phyloP scores from a whole-genome alignment of 345 rosid species.

The Corchorus capsularis region DNA sequence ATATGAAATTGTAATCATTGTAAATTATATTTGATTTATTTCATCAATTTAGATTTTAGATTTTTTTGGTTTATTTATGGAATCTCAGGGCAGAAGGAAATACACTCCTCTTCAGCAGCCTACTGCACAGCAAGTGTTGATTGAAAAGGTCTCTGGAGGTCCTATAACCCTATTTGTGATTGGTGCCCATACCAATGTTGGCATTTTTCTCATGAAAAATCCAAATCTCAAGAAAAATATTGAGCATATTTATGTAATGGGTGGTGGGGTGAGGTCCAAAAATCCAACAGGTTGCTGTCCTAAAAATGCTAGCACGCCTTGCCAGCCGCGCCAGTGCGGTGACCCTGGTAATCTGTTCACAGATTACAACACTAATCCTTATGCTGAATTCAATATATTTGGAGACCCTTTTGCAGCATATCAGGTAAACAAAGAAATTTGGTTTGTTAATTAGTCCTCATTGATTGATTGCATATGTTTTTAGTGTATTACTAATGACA shows the following conservation, averaged over 20 bases:
- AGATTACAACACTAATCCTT: constrained; percentile 72
- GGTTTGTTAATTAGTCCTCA: not conserved
- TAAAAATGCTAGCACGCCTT: constrained; percentile 39
- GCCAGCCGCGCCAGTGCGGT: constrained; percentile 64
- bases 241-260: constrained; percentile 80
- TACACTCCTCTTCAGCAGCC: constrained; percentile 76
- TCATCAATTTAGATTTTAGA: not conserved
- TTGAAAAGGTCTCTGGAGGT: constrained; percentile 66
- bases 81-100: constrained; percentile 77
- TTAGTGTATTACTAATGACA: not conserved
- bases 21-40: not conserved
- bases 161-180: constrained; percentile 54
- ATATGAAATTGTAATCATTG: constrained; percentile 10
- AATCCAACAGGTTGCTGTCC: constrained; percentile 80
- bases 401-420: constrained; percentile 90
- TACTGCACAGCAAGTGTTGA: constrained; percentile 78
- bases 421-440: constrained; percentile 44
- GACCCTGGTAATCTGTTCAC: constrained; percentile 73
- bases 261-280: constrained; percentile 72
- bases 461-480: not conserved
- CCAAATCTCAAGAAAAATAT: constrained; percentile 75
- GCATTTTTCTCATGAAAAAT: constrained; percentile 71
- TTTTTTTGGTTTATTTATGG: constrained; percentile 13
- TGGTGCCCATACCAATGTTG: constrained; percentile 84
- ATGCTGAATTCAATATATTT: constrained; percentile 85